These are phyloP conservation scores for Ceratonia siliqua DNA, from an alignment of 306 rosid genomes.

Conservation along the genomic window DNA sequence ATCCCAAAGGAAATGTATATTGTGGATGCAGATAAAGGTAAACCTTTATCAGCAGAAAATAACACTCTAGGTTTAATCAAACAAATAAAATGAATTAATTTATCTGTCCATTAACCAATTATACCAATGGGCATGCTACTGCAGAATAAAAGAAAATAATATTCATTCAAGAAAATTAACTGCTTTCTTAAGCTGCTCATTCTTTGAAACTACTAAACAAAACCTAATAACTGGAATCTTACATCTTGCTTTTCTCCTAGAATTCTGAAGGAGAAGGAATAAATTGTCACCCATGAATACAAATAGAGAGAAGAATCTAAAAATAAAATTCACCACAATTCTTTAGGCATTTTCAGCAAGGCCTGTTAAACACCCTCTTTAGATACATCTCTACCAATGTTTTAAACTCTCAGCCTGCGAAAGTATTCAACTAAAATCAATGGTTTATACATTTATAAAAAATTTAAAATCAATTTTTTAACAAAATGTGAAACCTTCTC, in stretches of 20 bases:
- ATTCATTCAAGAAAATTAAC: neutral
- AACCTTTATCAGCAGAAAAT: no score
- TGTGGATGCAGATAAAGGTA: no score
- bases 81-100: no score
- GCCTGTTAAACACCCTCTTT: conserved; percentile 89
- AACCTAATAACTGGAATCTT: neutral
- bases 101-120: neutral
- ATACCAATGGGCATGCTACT: no score
- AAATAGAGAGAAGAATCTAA: neutral
- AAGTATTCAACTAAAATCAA: conserved; percentile 15
- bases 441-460: neutral
- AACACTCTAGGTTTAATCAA: no score
- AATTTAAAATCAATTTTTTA: neutral
- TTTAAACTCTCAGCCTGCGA: conserved; percentile 57
- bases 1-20: no score
- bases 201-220: neutral
- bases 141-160: no score
- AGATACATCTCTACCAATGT: conserved; percentile 76
- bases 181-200: neutral
- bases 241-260: neutral
- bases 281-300: neutral
- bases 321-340: conserved; percentile 49
- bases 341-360: conserved; percentile 76
- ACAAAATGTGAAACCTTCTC: conserved; percentile 51
- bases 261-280: neutral